Conservation (phyloP, 192 early-diverging fungal species). For the Spinellus fusiger region DNA sequence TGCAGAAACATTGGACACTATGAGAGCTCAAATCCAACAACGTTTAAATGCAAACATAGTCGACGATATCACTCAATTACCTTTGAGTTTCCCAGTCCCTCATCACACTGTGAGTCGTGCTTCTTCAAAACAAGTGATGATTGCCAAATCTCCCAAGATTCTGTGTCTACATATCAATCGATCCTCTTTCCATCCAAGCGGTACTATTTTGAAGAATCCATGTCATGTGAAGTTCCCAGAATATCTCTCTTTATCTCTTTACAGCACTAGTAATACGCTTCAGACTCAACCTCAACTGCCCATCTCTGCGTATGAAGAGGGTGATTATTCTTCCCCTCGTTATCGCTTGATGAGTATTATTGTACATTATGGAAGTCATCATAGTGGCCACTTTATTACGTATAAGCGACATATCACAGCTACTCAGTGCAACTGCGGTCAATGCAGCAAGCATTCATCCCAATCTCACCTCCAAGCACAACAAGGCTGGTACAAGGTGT, state of each 20-base stretch:
- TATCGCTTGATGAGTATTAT: constrained; percentile 65
- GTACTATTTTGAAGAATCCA: constrained; percentile 73
- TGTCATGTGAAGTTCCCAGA: constrained; percentile 79
- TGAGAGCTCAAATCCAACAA: constrained; percentile 6
- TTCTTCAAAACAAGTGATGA: constrained; percentile 71
- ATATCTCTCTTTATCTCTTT: constrained; percentile 67
- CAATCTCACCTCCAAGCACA: constrained; percentile 2
- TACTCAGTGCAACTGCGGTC: constrained; percentile 21
- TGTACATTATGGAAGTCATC: constrained; percentile 68
- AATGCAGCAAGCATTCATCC: constrained; percentile 26
- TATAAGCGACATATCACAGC: constrained; percentile 50
- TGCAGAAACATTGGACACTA: constrained; percentile 14
- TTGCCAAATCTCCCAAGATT: constrained; percentile 72
- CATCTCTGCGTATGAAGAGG: no score
- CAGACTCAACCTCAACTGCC: constrained; percentile 50
- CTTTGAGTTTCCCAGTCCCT: not conserved
- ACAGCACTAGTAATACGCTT: constrained; percentile 55
- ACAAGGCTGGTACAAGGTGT: constrained; percentile 62
- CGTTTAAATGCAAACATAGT: not conserved
- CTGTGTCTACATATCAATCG: constrained; percentile 84
- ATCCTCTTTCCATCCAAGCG: constrained; percentile 65
- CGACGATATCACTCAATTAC: constrained; percentile 26
- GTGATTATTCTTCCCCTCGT: no score
- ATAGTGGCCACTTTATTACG: constrained; percentile 73
- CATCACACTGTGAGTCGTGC: constrained; percentile 34